Conservation (phyloP, 2,329 filamentous ascomycete genomes). For the Paracorniculantispora psalliotae region DNA sequence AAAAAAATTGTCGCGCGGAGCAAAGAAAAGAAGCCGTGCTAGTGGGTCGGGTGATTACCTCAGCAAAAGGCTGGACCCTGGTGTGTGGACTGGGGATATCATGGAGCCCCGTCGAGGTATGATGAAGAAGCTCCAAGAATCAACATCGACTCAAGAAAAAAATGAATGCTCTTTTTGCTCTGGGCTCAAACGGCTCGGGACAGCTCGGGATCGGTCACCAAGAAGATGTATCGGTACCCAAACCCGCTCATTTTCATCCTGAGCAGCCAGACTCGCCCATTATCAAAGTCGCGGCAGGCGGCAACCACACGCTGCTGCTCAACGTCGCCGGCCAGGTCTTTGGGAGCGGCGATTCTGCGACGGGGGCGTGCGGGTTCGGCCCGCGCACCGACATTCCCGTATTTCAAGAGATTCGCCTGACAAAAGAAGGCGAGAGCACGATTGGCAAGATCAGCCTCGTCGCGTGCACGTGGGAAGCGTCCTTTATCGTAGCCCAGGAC, state of each 20-base stretch:
- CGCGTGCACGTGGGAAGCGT: conserved; percentile 76
- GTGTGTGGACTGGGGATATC: background rate
- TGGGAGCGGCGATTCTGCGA: conserved; percentile 56
- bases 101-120: background rate
- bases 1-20: conserved; percentile 14
- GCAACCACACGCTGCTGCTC: conserved; percentile 80
- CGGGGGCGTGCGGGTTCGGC: conserved; percentile 49
- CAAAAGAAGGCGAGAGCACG: conserved; percentile 22
- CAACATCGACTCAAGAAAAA: background rate
- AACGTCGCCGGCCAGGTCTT: conserved; percentile 55
- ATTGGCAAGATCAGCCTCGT: conserved; percentile 37
- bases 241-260: conserved; percentile 53
- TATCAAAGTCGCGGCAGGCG: conserved; percentile 55
- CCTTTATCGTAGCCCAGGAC: conserved; percentile 53
- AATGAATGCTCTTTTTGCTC: conserved; percentile 57
- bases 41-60: conserved; percentile 12
- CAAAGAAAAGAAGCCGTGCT: conserved; percentile 6
- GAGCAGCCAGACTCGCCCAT: conserved; percentile 32
- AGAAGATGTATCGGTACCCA: conserved; percentile 65
- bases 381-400: conserved; percentile 26
- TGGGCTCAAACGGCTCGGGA: conserved; percentile 73
- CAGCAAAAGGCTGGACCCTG: background rate
- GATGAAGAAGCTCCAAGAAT: background rate
- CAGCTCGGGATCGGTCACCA: conserved; percentile 68
- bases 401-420: conserved; percentile 37